A percentile compares a stretch with the other conserved stretches of the same genome.
Evolutionary conservation across 495 filamentous ascomycete species (phyloP).

Genomic region (Friedmanniomyces simplex): DNA sequence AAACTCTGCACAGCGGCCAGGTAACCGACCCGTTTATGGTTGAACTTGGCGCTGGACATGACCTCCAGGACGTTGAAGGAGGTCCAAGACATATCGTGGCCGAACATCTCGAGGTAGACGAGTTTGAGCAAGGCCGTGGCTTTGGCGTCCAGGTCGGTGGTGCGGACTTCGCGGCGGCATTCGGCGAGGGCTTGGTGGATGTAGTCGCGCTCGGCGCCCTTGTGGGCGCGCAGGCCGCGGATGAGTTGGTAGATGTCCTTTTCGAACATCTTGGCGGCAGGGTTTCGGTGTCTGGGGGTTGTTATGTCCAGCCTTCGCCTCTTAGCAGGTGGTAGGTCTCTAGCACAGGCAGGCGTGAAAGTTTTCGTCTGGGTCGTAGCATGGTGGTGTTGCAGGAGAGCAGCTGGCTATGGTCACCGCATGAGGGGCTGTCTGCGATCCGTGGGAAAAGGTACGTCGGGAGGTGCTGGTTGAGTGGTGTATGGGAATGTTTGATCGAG

Average conservation of each 20-base stretch:
- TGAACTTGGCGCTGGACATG: slow-evolving; percentile 90
- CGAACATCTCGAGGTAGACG: slow-evolving; percentile 96
- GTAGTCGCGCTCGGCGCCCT: slow-evolving; percentile 86
- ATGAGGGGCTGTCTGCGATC: neutral
- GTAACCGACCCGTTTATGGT: slow-evolving; percentile 91
- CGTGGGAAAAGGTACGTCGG: neutral
- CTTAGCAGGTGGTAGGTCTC: neutral
- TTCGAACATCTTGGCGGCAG: slow-evolving; percentile 68
- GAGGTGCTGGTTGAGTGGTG: neutral
- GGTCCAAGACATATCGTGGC: slow-evolving; percentile 99
- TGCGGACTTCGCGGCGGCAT: slow-evolving; percentile 83
- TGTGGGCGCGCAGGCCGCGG: slow-evolving; percentile 83
- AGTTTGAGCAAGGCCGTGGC: slow-evolving; percentile 90
- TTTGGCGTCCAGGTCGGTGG: slow-evolving; percentile 94
- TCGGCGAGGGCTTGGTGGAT: slow-evolving; percentile 83
- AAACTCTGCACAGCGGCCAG: slow-evolving; percentile 96
- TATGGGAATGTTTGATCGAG: neutral
- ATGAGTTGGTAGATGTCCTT: slow-evolving; percentile 99
- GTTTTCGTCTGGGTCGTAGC: neutral
- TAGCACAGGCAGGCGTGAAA: neutral
- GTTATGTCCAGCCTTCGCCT: neutral
- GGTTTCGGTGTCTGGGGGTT: neutral
- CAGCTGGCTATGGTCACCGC: neutral
- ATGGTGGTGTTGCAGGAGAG: neutral
- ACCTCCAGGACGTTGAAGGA: slow-evolving; percentile 97